Base-by-base conservation (phyloP, 2,329 filamentous ascomycete species). In the Microthyrium microscopicum region DNA sequence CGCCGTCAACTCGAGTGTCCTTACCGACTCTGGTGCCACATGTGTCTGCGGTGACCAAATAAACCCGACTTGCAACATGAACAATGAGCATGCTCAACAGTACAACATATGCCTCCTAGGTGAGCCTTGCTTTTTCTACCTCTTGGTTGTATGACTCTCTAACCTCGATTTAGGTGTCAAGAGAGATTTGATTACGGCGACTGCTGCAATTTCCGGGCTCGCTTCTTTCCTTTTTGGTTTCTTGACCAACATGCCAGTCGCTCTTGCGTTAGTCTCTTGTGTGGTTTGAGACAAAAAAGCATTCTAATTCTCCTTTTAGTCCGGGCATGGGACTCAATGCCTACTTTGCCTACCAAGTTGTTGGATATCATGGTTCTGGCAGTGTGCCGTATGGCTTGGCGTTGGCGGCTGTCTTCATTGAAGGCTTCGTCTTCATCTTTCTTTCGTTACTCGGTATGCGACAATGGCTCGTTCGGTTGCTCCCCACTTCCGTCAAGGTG, bases 401-500 rank as follows among this genome's bases (percentile, higher is more conserved):
- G 7, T 59, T 91, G 20, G 89, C 81, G 5, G 82, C 83, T 32
- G 83, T 89, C 41, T 91, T 92, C 49, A 73, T 87, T 8, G 83
- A 92, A 53, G 83, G 83, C 13, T 80, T 81, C 53, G 73, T 91
- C 38, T 92, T 92, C 57, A 68, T 91, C 31, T 77, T 63, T 4
- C 64, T 92, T 18, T 82, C 83, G 1, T 51, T 91, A 22, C 63
- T 85, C 33, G 83, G 83, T 24, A 67, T 92, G 58, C 76, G 83
- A 11, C 83, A 91, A 52, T 91, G 82, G 82, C 70, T 92, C 18
- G 83, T 83, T 13, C 73, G 81, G 39, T 68, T 77, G 29, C 82
- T 91, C 35, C 83, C 83, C 1, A 68, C 71, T 17, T 84, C 77
- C 28, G 79, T 92, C 53, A 92, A 91, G 56, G 71, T 91, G 38